phyloP scores from a whole-genome alignment of 345 rosid genomes.

The Ceriops zippeliana region DNA sequence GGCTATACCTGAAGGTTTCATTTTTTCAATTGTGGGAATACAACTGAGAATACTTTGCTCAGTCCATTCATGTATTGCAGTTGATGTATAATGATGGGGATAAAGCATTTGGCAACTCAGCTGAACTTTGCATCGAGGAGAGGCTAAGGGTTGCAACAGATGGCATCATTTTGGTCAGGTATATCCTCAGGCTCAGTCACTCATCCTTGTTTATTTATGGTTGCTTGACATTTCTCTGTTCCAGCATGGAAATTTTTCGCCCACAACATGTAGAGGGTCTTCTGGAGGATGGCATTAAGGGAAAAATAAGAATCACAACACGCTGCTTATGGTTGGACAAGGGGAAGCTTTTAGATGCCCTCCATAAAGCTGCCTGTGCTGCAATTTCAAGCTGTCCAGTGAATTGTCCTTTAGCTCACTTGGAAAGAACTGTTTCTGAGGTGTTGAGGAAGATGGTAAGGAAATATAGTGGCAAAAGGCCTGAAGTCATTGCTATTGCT shows the following conservation, averaged over 20 bases:
- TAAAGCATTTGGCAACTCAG: conserved; percentile 93
- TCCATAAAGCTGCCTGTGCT: conserved; percentile 90
- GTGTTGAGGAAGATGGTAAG: conserved; percentile 86
- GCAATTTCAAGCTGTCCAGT: conserved; percentile 87
- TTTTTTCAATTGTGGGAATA: conserved; percentile 9
- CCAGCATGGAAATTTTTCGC: conserved; percentile 89
- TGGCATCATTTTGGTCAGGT: conserved; percentile 94
- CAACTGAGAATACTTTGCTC: conserved; percentile 17
- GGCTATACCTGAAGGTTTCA: conserved; percentile 23
- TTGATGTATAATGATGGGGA: conserved; percentile 97
- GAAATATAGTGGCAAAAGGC: conserved; percentile 92
- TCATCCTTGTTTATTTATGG: conserved; percentile 6
- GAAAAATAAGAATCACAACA: conserved; percentile 88
- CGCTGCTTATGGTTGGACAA: conserved; percentile 98
- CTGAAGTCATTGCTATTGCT: conserved; percentile 87
- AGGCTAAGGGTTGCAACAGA: conserved; percentile 88
- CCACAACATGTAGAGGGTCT: conserved; percentile 46
- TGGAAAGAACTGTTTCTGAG: conserved; percentile 88
- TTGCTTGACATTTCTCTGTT: conserved; percentile 24
- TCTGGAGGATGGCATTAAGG: conserved; percentile 57
- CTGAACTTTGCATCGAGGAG: conserved; percentile 89
- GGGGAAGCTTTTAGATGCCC: conserved; percentile 87
- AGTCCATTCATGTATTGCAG: conserved; percentile 43
- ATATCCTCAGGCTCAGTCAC: conserved; percentile 13
- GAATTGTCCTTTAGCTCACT: conserved; percentile 76